Base-by-base conservation (phyloP, 371 early-diverging fungal genomes). In the Mortierella sp. region DNA sequence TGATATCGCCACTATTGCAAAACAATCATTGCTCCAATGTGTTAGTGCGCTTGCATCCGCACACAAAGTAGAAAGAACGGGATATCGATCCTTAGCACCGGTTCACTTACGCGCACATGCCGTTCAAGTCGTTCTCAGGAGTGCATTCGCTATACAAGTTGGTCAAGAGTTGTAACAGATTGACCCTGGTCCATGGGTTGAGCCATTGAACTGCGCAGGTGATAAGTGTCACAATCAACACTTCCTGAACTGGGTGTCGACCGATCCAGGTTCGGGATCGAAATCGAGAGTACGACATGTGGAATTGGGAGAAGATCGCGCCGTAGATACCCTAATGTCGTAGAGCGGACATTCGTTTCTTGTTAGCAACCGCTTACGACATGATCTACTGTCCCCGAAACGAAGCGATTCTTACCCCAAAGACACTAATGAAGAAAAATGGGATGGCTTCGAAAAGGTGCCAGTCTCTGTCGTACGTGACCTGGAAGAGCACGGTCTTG, bases 401-500 rank as follows among this genome's bases (percentile, higher is more conserved):
- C 4, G 10, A 7, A 34, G 34, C 34, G 34, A 34, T 28, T 26
- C 39, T 64, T 78, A 83, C 81, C 41, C 80, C 82, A 66, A 82
- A 80, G n/a, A 72, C 60, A 26, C 81, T 73, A 38, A 81, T 65
- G 42, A 84, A 60, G 23, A 67, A 58, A 64, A 78, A 72, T 16
- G 74, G 73, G 31, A 68, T 30, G 14, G 80, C 70, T 28, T 79
- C 99, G 79, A 97, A 96, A 58, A 89, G 83, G 58, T 93, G 91
- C 94, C 96, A 98, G 48, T 91, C 92, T 39, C 92, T 83, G 63
- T 91, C 89, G 71, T 97, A 96, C 5, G 91, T 88, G n/a, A 96
- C 97, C 80, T 97, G 95, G 80, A 96, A 98, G 81, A 95, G 84
- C 59, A 98, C 97, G 18, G 96, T 83, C 80, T 96, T 95, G 21